These are phyloP conservation scores for Monosporascus sp. DNA, from an alignment of 2,329 filamentous ascomycete genomes.

Conservation along the genomic window DNA sequence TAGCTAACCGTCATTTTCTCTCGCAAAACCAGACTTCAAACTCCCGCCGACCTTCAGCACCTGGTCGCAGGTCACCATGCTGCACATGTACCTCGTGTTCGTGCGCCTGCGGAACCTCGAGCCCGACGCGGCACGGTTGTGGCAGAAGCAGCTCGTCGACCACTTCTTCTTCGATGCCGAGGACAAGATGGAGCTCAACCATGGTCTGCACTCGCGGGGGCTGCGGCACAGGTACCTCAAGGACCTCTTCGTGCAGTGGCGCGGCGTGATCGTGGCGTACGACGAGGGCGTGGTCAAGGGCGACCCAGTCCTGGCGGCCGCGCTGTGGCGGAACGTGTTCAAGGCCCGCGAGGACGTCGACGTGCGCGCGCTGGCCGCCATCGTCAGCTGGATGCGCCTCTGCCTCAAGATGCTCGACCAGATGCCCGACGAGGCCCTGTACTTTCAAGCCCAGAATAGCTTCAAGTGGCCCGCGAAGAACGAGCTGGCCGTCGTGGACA, in stretches of 20 bases:
- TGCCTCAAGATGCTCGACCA: constrained; percentile 44
- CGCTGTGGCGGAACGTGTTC: constrained; percentile 91
- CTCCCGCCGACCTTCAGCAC: constrained; percentile 86
- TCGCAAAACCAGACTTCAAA: constrained; percentile 55
- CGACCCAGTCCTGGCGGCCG: constrained; percentile 71
- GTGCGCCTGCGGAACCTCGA: constrained; percentile 78
- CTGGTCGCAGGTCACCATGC: constrained; percentile 93
- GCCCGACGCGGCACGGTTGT: constrained; percentile 61
- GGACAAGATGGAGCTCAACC: constrained; percentile 74
- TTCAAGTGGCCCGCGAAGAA: constrained; percentile 39
- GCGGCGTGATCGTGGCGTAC: constrained; percentile 77
- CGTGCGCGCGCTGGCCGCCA: constrained; percentile 43
- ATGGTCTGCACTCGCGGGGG: constrained; percentile 59
- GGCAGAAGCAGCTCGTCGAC: constrained; percentile 88
- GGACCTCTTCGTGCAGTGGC: constrained; percentile 90
- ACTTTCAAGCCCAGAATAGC: constrained; percentile 25
- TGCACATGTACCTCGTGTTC: constrained; percentile 90
- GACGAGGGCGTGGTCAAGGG: constrained; percentile 75
- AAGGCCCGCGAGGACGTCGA: constrained; percentile 57
- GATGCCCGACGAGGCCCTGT: constrained; percentile 39
- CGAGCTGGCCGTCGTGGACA: constrained; percentile 35
- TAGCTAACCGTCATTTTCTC: background rate
- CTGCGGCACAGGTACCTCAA: constrained; percentile 67
- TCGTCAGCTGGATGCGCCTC: constrained; percentile 53
- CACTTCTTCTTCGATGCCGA: constrained; percentile 92